Evolutionary conservation across 1,284 basidiomycete species (phyloP), one percentile per base, ranked within the genome.

Genomic region (Cutaneotrichosporon dermatis): DNA sequence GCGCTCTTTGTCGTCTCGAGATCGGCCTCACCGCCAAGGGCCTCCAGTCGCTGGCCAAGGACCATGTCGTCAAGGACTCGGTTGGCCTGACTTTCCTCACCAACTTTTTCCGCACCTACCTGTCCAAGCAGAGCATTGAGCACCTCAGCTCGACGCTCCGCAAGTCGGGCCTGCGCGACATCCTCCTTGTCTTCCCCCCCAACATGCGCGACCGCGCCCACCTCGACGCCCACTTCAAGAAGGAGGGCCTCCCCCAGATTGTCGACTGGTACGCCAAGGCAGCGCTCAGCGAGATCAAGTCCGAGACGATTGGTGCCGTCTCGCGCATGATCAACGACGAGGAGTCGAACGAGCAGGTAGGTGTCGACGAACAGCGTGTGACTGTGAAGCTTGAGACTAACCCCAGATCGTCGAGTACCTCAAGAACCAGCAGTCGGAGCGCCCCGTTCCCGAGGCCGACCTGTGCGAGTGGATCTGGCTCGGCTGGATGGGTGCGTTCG

Each of bases 21-120:
- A 87, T 89, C 58, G 86, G 94, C 62, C 86, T 86, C 62, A 84
- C 83, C 63, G 85, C 89, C 13, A 82, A 84, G 69, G 90, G 89
- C 74, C 82, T 98, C 55, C 83, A 85, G 71, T 88, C 85, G 76
- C 81, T 98, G 69, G 87, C 89, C 67, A 95, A 92, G 79, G 94
- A 97, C 69, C 92, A 96, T 76, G 84, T 98, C 63, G 84, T 94
- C 73, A 97, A 97, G 81, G 93, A 97, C 69, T 87, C 89, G 70
- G 82, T 91, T 57, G 85, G 90, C 41, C 80, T 93, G 66, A 82
- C 81, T 68, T 86, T 93, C 64, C 76, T 97, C 69, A 89, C 88
- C 43, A 79, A 83, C 64, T 84, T 95, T 75, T 88, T 94, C 81
- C 86, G 86, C 53, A 49, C 55, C 50, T 62, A 62, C 58, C 83